phyloP scores from a whole-genome alignment of 495 filamentous ascomycete species.

The Penicillium waksmanii region DNA sequence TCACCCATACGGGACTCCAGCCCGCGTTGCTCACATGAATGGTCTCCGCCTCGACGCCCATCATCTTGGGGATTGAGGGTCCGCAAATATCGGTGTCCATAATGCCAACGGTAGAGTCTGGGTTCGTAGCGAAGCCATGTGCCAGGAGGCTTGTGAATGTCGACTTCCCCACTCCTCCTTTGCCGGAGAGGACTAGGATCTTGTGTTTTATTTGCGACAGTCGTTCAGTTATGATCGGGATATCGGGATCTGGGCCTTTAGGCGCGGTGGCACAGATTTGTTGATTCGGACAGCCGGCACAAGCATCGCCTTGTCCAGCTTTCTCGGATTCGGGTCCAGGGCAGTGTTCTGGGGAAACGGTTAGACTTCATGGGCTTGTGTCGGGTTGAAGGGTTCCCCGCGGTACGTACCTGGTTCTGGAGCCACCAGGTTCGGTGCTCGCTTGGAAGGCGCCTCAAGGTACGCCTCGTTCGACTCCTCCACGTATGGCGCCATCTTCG shows the following conservation, averaged over 20 bases:
- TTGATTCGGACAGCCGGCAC: constrained; percentile 94
- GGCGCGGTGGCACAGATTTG: constrained; percentile 90
- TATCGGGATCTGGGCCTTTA: constrained; percentile 94
- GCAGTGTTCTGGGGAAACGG: constrained; percentile 71
- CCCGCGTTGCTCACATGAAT: constrained; percentile 84
- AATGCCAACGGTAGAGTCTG: constrained; percentile 76
- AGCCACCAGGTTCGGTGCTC: constrained; percentile 79
- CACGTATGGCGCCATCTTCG: constrained; percentile 68
- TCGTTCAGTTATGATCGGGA: constrained; percentile 81
- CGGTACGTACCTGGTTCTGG: constrained; percentile 74
- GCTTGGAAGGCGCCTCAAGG: constrained; percentile 69
- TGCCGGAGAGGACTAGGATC: constrained; percentile 87
- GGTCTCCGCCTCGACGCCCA: constrained; percentile 90
- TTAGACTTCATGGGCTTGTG: not conserved
- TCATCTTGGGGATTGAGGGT: constrained; percentile 95
- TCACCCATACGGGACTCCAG: constrained; percentile 93
- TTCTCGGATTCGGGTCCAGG: constrained; percentile 88
- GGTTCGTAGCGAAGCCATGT: constrained; percentile 81
- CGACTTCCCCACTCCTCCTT: constrained; percentile 95
- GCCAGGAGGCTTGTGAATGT: constrained; percentile 88
- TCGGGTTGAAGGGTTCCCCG: constrained; percentile 8
- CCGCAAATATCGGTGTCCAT: constrained; percentile 98
- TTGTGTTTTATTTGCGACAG: constrained; percentile 85
- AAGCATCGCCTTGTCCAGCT: constrained; percentile 85
- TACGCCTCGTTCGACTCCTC: constrained; percentile 66